Evolutionary conservation across 805 yeast species (phyloP), one percentile per base, ranked within the genome.

Genomic region (Torulaspora delbrueckii): DNA sequence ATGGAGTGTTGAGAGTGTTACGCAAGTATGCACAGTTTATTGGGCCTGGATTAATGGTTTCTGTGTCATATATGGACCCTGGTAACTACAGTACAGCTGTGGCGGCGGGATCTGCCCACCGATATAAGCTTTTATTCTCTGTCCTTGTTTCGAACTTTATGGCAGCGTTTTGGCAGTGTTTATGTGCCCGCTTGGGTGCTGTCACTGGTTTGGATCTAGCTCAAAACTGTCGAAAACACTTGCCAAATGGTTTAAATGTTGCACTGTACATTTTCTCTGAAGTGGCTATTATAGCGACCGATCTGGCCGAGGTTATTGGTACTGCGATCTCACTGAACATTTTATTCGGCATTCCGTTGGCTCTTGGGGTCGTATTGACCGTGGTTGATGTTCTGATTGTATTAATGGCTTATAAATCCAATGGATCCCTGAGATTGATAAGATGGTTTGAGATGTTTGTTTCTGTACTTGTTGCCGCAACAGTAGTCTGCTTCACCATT

Each of bases 301-400:
- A 91, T 68, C 76, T 93, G 53, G 97, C 99, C 1, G 98, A 91
- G 63, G 96, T 91, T 28, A 91, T 93, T 22, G 99, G 99, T n/a
- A 87, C 96, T 3, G 97, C 98, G 3, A 88, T 91, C 46, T 84
- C 98, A 0, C 73, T 91, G 46, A 88, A 93, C 56, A 87, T 91
- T 45, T 68, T 93, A 35, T 80, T 90, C 61, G 75, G 78, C 2
- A 70, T 93, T 6, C 98, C 98, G 0, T 69, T 93, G 14, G 74
- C 86, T 6, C 72, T 79, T 4, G 99, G 99, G 27, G 96, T 91
- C 12, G 67, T 88, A 3, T 65, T 91, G 42, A 91, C 98, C 0
- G 82, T 88, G 18, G 68, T 87, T 3, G 99, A 91, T 58, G 96
- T 91, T 5, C 63, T 91, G 45, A 72, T 91, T 34, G 95, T 91